These are phyloP conservation scores for Ophiocytium majus DNA, from an alignment of 352 stramenopile genomes.

Conservation along the genomic window DNA sequence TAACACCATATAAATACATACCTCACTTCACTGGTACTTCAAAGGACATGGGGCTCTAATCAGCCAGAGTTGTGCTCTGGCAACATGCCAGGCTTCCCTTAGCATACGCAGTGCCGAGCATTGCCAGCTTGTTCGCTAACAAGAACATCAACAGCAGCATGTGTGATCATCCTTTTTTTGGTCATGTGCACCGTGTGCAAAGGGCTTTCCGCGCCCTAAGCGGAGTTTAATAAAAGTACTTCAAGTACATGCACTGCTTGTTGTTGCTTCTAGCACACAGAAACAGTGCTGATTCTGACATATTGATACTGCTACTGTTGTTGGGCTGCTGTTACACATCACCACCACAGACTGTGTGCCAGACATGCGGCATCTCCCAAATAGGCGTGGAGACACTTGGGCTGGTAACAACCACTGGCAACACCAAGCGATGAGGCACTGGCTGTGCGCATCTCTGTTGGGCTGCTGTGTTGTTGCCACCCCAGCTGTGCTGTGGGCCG, in stretches of 20 bases:
- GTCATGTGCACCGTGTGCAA: background rate
- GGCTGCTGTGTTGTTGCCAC: too few relatives aligned
- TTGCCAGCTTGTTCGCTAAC: background rate
- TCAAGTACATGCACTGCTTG: too few relatives aligned
- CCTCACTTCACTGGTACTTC: background rate
- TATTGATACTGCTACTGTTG: background rate
- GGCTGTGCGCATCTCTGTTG: too few relatives aligned
- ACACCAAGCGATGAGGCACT: background rate
- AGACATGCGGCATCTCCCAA: slow-evolving; percentile 56
- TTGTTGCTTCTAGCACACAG: too few relatives aligned
- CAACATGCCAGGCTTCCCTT: background rate
- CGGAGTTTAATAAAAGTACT: too few relatives aligned
- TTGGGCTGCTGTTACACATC: background rate
- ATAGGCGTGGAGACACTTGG: slow-evolving; percentile 57
- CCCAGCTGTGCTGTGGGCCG: too few relatives aligned
- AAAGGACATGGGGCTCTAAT: background rate
- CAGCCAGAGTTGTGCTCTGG: background rate
- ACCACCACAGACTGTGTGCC: slow-evolving; percentile 30
- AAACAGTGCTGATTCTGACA: too few relatives aligned
- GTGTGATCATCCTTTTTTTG: background rate
- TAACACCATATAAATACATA: background rate
- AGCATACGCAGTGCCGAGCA: background rate
- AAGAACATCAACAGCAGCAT: background rate
- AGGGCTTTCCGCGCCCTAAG: too few relatives aligned
- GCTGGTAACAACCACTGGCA: slow-evolving; percentile 53